phyloP scores from a whole-genome alignment of 306 rosid species.

The Vicia sativa region DNA sequence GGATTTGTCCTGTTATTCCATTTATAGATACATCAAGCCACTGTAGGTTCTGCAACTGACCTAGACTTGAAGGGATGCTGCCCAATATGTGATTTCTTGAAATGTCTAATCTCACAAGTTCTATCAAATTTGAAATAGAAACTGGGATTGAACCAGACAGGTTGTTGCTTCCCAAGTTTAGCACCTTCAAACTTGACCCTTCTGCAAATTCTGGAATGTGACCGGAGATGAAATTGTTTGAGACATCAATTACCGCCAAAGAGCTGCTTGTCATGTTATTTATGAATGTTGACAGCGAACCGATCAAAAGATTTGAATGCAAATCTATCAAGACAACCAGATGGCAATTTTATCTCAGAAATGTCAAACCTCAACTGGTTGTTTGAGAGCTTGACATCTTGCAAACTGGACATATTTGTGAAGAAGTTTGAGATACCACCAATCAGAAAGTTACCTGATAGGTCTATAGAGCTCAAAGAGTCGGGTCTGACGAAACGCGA shows the following conservation, averaged over 20 bases:
- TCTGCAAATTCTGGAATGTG: slow-evolving; percentile 60
- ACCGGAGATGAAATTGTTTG: slow-evolving; percentile 76
- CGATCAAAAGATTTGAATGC: slow-evolving; percentile 67
- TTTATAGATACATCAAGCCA: slow-evolving; percentile 94
- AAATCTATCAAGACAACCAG: slow-evolving; percentile 58
- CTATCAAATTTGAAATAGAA: slow-evolving; percentile 68
- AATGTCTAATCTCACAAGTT: slow-evolving; percentile 66
- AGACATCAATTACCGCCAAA: slow-evolving; percentile 78
- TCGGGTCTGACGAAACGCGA: slow-evolving; percentile 59
- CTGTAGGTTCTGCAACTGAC: slow-evolving; percentile 60
- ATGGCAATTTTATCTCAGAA: slow-evolving; percentile 60
- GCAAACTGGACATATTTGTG: slow-evolving; percentile 71
- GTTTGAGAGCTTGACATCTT: slow-evolving; percentile 74
- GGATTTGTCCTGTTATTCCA: slow-evolving; percentile 72
- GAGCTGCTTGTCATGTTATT: slow-evolving; percentile 59
- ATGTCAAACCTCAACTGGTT: slow-evolving; percentile 74
- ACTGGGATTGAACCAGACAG: slow-evolving; percentile 67
- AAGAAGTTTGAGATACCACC: slow-evolving; percentile 65
- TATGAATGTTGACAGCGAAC: slow-evolving; percentile 67
- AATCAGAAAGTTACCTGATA: slow-evolving; percentile 70
- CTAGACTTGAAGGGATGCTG: slow-evolving; percentile 67
- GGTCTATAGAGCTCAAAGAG: slow-evolving; percentile 78
- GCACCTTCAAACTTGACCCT: slow-evolving; percentile 66
- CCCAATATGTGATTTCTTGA: slow-evolving; percentile 86
- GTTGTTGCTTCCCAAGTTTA: slow-evolving; percentile 72